Evolutionary conservation across 805 yeast species (phyloP).

Genomic region (Hanseniaspora mollemarum): DNA sequence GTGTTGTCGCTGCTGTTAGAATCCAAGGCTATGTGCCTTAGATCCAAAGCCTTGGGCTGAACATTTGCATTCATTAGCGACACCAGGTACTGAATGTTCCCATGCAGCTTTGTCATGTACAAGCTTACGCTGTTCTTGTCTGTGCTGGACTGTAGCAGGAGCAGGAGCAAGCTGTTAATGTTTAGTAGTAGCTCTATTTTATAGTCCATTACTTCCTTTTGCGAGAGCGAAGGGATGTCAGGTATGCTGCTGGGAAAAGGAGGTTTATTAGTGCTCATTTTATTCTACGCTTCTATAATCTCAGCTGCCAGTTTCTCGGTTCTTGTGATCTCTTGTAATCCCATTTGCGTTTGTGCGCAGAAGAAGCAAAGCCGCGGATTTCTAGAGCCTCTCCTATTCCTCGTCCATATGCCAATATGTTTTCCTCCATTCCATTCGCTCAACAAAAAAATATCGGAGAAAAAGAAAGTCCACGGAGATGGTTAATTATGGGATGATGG

Average conservation of each 20-base stretch:
- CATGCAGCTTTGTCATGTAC: constrained; percentile 9
- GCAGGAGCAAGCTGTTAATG: constrained; percentile 27
- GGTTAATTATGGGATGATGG: too few species aligned
- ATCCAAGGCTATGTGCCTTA: not conserved
- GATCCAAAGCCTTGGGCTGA: not conserved
- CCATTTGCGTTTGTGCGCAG: too few species aligned
- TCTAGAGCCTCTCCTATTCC: constrained; percentile 16
- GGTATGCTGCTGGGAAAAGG: not conserved
- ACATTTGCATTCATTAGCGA: not conserved
- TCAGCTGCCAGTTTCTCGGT: too few species aligned
- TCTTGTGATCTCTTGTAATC: too few species aligned
- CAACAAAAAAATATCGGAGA: too few species aligned
- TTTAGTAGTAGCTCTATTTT: constrained; percentile 29
- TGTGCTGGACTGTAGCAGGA: constrained; percentile 23
- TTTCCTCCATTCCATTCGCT: too few species aligned
- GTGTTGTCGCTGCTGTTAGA: not conserved
- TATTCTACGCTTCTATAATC: too few species aligned
- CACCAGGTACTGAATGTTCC: constrained; percentile 10
- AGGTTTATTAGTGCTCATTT: too few species aligned
- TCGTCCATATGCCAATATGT: not conserved
- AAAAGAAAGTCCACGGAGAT: too few species aligned
- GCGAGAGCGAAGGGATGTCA: constrained; percentile 14
- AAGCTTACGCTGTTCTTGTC: constrained; percentile 18
- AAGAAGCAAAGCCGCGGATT: not conserved
- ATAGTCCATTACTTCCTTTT: constrained; percentile 26